Percentiles rank a stretch among this genome's conserved stretches.
phyloP scores from a whole-genome alignment of 441 rosid species.

The Mallotus repandus region DNA sequence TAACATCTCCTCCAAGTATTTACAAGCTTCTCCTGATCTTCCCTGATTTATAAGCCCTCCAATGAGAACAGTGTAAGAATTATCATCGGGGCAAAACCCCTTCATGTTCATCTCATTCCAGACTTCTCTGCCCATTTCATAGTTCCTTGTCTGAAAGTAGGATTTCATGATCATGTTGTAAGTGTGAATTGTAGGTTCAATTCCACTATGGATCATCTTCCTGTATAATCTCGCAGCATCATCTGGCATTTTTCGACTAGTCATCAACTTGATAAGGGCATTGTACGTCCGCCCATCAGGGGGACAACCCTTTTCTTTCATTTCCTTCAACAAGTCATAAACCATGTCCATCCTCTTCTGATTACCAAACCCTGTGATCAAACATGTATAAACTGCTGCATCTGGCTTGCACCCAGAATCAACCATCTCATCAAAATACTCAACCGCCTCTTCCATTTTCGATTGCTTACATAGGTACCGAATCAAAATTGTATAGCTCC shows the following conservation, averaged over 20 bases:
- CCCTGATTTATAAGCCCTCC: constrained; percentile 59
- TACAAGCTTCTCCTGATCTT: constrained; percentile 64
- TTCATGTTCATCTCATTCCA: constrained; percentile 78
- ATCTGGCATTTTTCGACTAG: constrained; percentile 51
- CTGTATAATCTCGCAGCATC: constrained; percentile 63
- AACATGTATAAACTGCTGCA: constrained; percentile 70
- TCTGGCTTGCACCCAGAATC: constrained; percentile 57
- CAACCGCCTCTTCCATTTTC: constrained; percentile 66
- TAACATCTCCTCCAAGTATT: constrained; percentile 77
- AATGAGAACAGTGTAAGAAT: constrained; percentile 65
- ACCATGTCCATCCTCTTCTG: constrained; percentile 66
- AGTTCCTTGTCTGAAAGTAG: constrained; percentile 60
- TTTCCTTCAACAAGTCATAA: constrained; percentile 61
- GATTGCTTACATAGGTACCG: constrained; percentile 69
- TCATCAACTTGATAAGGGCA: constrained; percentile 73
- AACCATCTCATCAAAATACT: constrained; percentile 66
- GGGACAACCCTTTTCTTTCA: constrained; percentile 69
- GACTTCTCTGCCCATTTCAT: constrained; percentile 50
- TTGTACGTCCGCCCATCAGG: constrained; percentile 75
- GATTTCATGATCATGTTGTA: constrained; percentile 84
- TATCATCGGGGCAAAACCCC: constrained; percentile 75
- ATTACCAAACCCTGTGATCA: constrained; percentile 77
- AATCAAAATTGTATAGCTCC: constrained; percentile 73
- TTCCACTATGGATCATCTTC: constrained; percentile 60
- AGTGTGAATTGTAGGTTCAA: constrained; percentile 69